Evolutionary conservation across 2,329 filamentous ascomycete genomes (phyloP).

Genomic region (Nannizziopsis barbatae): DNA sequence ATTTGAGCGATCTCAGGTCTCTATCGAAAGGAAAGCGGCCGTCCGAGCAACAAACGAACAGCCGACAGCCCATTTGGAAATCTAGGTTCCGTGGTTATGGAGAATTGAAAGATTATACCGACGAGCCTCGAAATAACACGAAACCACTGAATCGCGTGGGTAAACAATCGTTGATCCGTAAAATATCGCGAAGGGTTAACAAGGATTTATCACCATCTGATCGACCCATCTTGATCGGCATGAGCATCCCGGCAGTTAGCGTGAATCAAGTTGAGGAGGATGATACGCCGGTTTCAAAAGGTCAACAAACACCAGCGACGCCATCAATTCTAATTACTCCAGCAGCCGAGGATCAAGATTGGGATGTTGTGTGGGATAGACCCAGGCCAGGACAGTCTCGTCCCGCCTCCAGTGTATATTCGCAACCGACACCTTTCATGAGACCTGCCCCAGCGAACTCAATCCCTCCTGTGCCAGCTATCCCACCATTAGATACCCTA

Average conservation of each 20-base stretch:
- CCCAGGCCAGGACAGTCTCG: conserved; percentile 18
- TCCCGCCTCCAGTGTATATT: conserved; percentile 36
- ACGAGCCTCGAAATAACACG: conserved; percentile 7
- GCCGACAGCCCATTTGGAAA: conserved; percentile 16
- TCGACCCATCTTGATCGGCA: conserved; percentile 37
- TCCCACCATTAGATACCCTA: conserved; percentile 26
- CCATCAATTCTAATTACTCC: conserved; percentile 39
- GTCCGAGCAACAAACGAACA: conserved; percentile 13
- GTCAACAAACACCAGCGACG: conserved; percentile 30
- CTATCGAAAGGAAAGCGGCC: conserved; percentile 24
- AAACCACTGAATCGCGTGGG: not conserved
- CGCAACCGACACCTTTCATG: conserved; percentile 29
- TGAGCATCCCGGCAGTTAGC: conserved; percentile 29
- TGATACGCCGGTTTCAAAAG: conserved; percentile 13
- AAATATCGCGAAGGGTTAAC: conserved; percentile 4
- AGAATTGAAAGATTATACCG: conserved; percentile 17
- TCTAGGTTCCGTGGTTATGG: conserved; percentile 17
- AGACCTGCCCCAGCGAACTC: conserved; percentile 13
- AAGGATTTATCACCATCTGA: conserved; percentile 36
- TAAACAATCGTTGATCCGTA: conserved; percentile 9
- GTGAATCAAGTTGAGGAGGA: conserved; percentile 19
- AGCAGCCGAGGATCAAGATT: conserved; percentile 31
- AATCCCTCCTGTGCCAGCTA: conserved; percentile 33
- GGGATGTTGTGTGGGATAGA: conserved; percentile 22
- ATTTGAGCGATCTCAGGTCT: conserved; percentile 29